Conservation (phyloP, 2,329 filamentous ascomycete genomes). For the Fusarium cicatricum region DNA sequence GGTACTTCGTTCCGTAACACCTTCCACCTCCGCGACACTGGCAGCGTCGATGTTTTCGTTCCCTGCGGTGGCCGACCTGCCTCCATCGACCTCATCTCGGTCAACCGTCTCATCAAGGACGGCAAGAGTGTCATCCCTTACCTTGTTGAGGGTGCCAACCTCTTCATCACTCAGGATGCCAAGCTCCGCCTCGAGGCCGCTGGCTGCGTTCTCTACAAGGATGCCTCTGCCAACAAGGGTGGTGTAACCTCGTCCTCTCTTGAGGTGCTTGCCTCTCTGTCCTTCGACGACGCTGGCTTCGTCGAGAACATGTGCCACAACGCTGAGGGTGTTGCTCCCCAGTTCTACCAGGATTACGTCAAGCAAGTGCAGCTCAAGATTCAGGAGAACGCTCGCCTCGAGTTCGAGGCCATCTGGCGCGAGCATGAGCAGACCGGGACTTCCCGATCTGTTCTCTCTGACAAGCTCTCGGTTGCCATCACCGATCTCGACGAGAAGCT, state of each 20-base stretch:
- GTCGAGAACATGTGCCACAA: slow-evolving; percentile 94
- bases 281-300: slow-evolving; percentile 91
- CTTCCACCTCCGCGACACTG: slow-evolving; percentile 85
- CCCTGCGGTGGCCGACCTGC: slow-evolving; percentile 96
- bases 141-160: slow-evolving; percentile 96
- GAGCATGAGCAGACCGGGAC: slow-evolving; percentile 86
- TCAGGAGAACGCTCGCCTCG: slow-evolving; percentile 86
- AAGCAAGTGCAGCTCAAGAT: slow-evolving; percentile 91
- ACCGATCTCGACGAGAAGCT: slow-evolving; percentile 97
- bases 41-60: slow-evolving; percentile 87
- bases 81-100: slow-evolving; percentile 91
- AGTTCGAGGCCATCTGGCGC: slow-evolving; percentile 98
- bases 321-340: slow-evolving; percentile 73
- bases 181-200: slow-evolving; percentile 94
- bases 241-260: slow-evolving; percentile 97
- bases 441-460: slow-evolving; percentile 85
- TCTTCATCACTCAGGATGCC: slow-evolving; percentile 98
- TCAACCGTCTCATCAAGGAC: slow-evolving; percentile 86
- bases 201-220: slow-evolving; percentile 96
- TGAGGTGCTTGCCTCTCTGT: slow-evolving; percentile 92
- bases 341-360: slow-evolving; percentile 95
- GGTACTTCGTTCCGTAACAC: slow-evolving; percentile 97
- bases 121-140: slow-evolving; percentile 90
- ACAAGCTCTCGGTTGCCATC: slow-evolving; percentile 90
- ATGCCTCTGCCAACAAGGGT: slow-evolving; percentile 98